Conservation (phyloP, 768 basidiomycete species). For the Boletus eberwhitei region DNA sequence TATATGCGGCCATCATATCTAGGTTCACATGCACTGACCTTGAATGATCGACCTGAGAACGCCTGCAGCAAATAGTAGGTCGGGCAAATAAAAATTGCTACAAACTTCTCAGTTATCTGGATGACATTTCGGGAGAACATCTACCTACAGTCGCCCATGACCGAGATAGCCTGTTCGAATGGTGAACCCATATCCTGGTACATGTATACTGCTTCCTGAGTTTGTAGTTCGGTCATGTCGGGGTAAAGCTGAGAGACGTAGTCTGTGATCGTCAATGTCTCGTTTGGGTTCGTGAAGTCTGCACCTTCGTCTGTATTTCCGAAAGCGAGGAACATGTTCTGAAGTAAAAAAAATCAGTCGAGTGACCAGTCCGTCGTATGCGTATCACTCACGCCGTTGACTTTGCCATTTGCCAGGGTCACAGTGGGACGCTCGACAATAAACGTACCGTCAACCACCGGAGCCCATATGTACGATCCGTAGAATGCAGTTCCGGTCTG, state of each 20-base stretch:
- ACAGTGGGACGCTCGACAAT: not conserved
- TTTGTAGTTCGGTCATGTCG: not conserved
- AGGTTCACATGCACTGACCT: not conserved
- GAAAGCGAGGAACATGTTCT: not conserved
- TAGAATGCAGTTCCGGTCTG: not conserved
- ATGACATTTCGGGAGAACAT: not conserved
- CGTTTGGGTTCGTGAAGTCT: not conserved
- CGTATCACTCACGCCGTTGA: not conserved
- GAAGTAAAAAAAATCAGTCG: not conserved
- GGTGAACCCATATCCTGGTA: not conserved
- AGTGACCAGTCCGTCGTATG: not conserved
- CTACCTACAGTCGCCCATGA: not conserved
- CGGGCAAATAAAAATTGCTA: not conserved
- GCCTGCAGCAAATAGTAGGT: not conserved
- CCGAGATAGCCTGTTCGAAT: not conserved
- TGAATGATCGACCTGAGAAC: not conserved
- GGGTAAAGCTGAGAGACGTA: not conserved
- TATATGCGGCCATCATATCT: not conserved
- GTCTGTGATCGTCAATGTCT: not conserved
- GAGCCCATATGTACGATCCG: not conserved
- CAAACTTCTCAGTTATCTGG: not conserved
- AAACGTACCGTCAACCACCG: not conserved
- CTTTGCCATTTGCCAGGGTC: not conserved
- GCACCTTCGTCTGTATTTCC: not conserved
- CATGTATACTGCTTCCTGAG: not conserved